Percentiles rank a stretch among this genome's conserved stretches.
phyloP scores from a whole-genome alignment of 495 filamentous ascomycete species.

The Viridothelium virens region DNA sequence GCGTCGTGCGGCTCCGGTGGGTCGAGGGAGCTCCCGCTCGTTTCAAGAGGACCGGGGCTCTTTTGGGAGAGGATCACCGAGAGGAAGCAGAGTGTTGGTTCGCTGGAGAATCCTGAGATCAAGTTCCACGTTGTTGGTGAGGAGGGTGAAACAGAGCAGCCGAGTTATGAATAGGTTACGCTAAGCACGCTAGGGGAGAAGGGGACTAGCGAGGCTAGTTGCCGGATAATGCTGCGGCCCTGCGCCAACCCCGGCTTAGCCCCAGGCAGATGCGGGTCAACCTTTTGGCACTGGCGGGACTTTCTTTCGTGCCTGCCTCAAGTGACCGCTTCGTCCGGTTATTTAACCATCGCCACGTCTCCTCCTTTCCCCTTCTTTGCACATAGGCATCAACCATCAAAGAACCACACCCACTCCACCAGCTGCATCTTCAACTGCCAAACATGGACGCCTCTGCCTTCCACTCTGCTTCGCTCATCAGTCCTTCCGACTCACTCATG shows the following conservation, averaged over 20 bases:
- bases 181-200: not conserved
- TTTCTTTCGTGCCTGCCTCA: not conserved
- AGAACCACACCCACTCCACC: not conserved
- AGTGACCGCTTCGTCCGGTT: constrained; percentile 1
- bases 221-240: constrained; percentile 8
- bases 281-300: not conserved
- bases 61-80: not conserved
- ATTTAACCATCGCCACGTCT: constrained; percentile 13
- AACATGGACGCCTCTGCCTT: constrained; percentile 8
- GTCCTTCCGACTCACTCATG: not conserved
- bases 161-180: not conserved
- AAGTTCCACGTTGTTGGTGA: not conserved
- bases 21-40: constrained; percentile 1
- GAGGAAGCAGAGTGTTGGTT: not conserved
- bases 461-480: constrained; percentile 1
- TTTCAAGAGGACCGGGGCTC: constrained; percentile 3
- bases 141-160: not conserved
- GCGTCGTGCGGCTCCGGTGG: constrained; percentile 9
- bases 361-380: not conserved
- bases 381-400: not conserved
- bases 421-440: not conserved
- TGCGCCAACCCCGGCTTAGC: not conserved
- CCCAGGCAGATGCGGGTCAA: too few species aligned
- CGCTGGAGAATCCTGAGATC: not conserved
- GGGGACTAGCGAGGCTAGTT: not conserved